Evolutionary conservation across 352 stramenopile species (phyloP).

Genomic region (Phytophthora pistaciae): DNA sequence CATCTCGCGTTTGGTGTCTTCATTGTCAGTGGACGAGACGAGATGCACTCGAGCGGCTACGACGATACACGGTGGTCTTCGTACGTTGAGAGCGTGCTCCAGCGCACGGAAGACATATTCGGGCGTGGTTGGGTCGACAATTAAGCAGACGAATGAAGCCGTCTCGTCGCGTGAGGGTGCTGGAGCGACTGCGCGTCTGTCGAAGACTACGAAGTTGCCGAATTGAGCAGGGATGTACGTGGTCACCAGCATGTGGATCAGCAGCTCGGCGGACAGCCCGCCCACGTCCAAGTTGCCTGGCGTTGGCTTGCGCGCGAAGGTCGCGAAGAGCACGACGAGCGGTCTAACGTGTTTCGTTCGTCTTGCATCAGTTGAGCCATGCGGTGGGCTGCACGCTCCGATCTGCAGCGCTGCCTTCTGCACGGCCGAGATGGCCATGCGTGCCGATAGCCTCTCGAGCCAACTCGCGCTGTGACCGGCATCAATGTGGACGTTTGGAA

Average conservation of each 20-base stretch:
- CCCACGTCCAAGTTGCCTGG: conserved; percentile 86
- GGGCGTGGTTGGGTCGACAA: conserved; percentile 49
- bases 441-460: conserved; percentile 70
- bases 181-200: conserved; percentile 70
- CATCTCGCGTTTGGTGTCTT: conserved; percentile 16
- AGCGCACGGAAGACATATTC: conserved; percentile 79
- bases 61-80: conserved; percentile 87
- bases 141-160: conserved; percentile 53
- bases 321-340: conserved; percentile 91
- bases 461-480: conserved; percentile 67
- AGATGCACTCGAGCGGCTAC: conserved; percentile 48
- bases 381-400: conserved; percentile 68
- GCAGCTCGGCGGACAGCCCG: conserved; percentile 83
- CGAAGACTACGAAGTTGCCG: conserved; percentile 91
- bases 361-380: conserved; percentile 59
- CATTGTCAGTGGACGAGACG: conserved; percentile 22
- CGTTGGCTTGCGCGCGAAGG: conserved; percentile 86
- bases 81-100: conserved; percentile 90
- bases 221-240: conserved; percentile 94
- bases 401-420: conserved; percentile 74
- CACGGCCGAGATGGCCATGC: conserved; percentile 55
- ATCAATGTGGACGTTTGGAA: conserved; percentile 78
- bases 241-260: conserved; percentile 93
- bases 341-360: conserved; percentile 86
- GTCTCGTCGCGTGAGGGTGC: conserved; percentile 55